Evolutionary conservation across 257 asterid genomes (phyloP), one percentile per base, ranked within the genome.

Genomic region (Lycium ferocissimum): DNA sequence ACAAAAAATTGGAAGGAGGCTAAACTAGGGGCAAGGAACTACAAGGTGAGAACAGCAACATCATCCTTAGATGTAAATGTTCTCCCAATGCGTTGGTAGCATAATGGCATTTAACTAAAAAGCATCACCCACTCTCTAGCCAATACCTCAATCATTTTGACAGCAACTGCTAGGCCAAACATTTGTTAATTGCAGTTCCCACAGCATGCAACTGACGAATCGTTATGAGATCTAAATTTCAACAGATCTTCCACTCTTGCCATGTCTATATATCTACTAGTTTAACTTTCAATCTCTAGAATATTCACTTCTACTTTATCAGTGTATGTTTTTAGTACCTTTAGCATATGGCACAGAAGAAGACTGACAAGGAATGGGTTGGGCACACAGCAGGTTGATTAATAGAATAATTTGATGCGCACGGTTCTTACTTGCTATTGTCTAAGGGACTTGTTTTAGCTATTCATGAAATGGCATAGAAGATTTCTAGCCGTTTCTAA

Each of bases 131-230:
- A 3, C 14, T 26, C 82, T 76, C 63, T 49, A 26, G 82, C 63
- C 63, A 76, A 13, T 14, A 51, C 82, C 47, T 14, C 47, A 26
- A 76, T 51, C 82, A 51, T 51, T 22, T 49, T 15, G 82, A 51
- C 26, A 76, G 63, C 63, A 51, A 51, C 82, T 76, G 45, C 82
- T 76, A 51, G 82, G 82, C 11, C 63, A 76, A 76, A 76, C 81
- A 33, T 51, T 22, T 51, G n/a, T 37, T 37, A 22, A 66, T 76
- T 51, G 63, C 82, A 76, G 47, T 53, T 26, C 14, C 40, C 47
- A 26, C 43, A 76, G 20, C 3, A 76, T 13, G 63, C 63, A 76
- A 26, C 45, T 51, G 40, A 76, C 22, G 51, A 75, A 73, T 51
- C n/a, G 11, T 26, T 76, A 49, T 7, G 5, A 14, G 14, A 76